phyloP scores from a whole-genome alignment of 2,329 filamentous ascomycete genomes.

The Didymosphaeria variabile region DNA sequence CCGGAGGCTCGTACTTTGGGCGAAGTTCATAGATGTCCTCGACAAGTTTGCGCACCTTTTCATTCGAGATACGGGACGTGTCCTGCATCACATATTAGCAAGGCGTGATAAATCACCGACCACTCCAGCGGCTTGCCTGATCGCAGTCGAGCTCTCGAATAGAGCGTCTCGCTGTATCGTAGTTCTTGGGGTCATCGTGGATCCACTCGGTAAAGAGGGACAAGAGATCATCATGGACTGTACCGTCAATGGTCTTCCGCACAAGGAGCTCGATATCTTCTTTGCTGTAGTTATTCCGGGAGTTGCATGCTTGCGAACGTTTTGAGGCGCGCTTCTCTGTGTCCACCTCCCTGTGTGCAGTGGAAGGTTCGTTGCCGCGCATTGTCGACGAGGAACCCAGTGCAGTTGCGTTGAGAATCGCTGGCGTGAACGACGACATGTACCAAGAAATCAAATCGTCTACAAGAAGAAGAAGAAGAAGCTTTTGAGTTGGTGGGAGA shows the following conservation, averaged over 20 bases:
- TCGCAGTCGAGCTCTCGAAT: constrained; percentile 41
- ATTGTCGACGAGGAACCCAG: not conserved
- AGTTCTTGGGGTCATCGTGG: constrained; percentile 30
- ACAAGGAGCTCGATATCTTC: constrained; percentile 12
- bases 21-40: constrained; percentile 15
- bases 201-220: constrained; percentile 40
- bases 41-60: constrained; percentile 18
- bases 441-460: not conserved
- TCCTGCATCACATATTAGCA: constrained; percentile 12
- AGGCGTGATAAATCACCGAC: not conserved
- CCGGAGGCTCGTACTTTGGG: constrained; percentile 13
- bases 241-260: constrained; percentile 23
- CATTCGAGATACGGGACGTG: constrained; percentile 20
- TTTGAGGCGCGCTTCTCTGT: not conserved
- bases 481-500: not conserved
- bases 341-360: not conserved
- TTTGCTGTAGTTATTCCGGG: not conserved
- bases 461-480: not conserved
- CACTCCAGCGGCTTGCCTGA: constrained; percentile 26
- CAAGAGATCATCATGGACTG: constrained; percentile 36
- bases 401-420: not conserved
- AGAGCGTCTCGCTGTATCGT: constrained; percentile 30
- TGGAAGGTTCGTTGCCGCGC: not conserved
- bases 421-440: not conserved
- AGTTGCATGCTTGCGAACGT: too few relatives aligned